phyloP scores from a whole-genome alignment of 2,329 filamentous ascomycete genomes.

The Chrysoporthe deuterocubensis region DNA sequence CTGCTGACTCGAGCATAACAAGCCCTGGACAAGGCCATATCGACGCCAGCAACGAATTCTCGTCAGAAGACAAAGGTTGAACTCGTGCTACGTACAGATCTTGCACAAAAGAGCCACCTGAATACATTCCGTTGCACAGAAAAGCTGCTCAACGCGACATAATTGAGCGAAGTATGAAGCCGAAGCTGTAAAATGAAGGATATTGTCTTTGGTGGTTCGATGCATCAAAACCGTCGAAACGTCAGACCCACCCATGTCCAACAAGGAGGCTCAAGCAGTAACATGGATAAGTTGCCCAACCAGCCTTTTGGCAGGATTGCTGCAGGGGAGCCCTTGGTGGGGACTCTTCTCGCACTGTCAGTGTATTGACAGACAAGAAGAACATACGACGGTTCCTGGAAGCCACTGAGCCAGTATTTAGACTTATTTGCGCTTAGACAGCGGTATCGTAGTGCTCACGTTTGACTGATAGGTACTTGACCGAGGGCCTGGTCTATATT shows the following conservation, averaged over 20 bases:
- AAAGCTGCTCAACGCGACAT: not conserved
- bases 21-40: not conserved
- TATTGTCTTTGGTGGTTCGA: not conserved
- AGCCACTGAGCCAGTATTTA: not conserved
- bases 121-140: not conserved
- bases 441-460: not conserved
- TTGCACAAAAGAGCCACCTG: too few species aligned
- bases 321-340: not conserved
- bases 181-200: not conserved
- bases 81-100: not conserved
- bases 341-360: not conserved
- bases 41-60: not conserved
- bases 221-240: slow-evolving; percentile 7
- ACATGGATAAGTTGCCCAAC: not conserved
- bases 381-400: not conserved
- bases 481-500: not conserved
- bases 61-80: not conserved
- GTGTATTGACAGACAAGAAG: slow-evolving; percentile 5
- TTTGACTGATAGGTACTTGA: not conserved
- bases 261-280: slow-evolving; percentile 8
- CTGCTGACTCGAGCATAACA: slow-evolving; percentile 2
- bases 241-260: slow-evolving; percentile 12
- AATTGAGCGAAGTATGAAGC: not conserved
- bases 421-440: not conserved
- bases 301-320: not conserved